These are phyloP conservation scores for Backusella tarrabulga DNA, from an alignment of 192 early-diverging fungal species.

Conservation along the genomic window DNA sequence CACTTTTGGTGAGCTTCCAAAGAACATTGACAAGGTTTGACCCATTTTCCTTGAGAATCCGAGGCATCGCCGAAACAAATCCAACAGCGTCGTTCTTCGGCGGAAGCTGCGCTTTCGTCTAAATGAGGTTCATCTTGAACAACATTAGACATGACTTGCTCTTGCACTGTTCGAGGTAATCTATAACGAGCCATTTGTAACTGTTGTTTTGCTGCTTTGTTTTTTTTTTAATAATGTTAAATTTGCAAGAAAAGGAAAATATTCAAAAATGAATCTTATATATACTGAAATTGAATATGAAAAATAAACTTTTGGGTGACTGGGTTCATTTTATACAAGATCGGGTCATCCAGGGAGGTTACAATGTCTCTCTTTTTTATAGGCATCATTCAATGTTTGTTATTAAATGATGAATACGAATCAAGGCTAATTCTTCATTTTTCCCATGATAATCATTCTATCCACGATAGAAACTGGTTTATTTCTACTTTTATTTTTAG, in stretches of 20 bases:
- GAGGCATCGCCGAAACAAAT: slow-evolving; percentile 73
- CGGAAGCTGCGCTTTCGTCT: background rate
- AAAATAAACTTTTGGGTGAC: background rate
- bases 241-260: background rate
- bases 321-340: no score
- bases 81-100: slow-evolving; percentile 55
- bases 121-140: slow-evolving; percentile 3
- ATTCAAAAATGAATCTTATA: background rate
- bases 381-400: no score
- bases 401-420: no score
- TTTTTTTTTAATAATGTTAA: background rate
- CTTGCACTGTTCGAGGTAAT: background rate
- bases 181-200: background rate
- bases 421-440: no score
- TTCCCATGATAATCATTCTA: no score
- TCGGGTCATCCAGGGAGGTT: no score
- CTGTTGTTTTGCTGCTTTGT: background rate
- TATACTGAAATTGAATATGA: background rate
- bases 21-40: slow-evolving; percentile 70
- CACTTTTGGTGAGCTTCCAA: slow-evolving; percentile 76
- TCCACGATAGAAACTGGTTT: no score
- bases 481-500: no score
- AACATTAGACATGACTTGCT: background rate
- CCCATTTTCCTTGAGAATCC: slow-evolving; percentile 61
- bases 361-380: no score